phyloP scores from a whole-genome alignment of 2,329 filamentous ascomycete species.

The Ophidiomyces ophidiicola region DNA sequence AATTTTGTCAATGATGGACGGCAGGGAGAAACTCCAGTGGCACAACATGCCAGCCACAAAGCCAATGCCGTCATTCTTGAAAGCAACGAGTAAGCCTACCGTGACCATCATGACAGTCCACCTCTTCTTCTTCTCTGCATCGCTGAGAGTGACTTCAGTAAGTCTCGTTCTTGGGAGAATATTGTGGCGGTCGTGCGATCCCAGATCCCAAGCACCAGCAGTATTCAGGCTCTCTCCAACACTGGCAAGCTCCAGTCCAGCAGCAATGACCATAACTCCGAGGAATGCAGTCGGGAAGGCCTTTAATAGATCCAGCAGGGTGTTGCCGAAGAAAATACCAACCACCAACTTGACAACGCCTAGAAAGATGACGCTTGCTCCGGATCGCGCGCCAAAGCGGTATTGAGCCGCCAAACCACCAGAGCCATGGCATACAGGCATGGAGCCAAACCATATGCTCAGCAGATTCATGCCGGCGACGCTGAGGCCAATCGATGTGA shows the following conservation, averaged over 20 bases:
- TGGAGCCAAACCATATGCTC: constrained; percentile 82
- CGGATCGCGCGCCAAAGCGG: constrained; percentile 80
- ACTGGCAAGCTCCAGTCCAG: constrained; percentile 74
- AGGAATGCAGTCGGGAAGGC: constrained; percentile 54
- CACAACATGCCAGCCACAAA: constrained; percentile 73
- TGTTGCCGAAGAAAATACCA: constrained; percentile 62
- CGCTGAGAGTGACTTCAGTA: constrained; percentile 36
- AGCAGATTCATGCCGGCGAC: constrained; percentile 73
- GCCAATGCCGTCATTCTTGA: constrained; percentile 80
- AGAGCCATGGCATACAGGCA: constrained; percentile 90
- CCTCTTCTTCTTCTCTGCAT: constrained; percentile 58
- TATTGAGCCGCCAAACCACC: constrained; percentile 85
- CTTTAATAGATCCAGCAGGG: constrained; percentile 56
- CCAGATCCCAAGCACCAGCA: constrained; percentile 50
- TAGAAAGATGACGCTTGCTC: constrained; percentile 68
- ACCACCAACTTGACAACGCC: constrained; percentile 63
- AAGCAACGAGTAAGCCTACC: constrained; percentile 66
- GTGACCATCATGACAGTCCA: constrained; percentile 90
- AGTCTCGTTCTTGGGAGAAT: neutral
- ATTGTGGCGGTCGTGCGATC: constrained; percentile 24
- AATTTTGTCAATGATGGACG: constrained; percentile 20
- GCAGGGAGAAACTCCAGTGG: constrained; percentile 52
- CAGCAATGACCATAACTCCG: constrained; percentile 73
- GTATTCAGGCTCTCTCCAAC: constrained; percentile 75
- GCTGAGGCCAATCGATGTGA: constrained; percentile 67